Evolutionary conservation across 2,329 filamentous ascomycete species (phyloP), one percentile per base, ranked within the genome.

Genomic region (Fusarium annulatum): DNA sequence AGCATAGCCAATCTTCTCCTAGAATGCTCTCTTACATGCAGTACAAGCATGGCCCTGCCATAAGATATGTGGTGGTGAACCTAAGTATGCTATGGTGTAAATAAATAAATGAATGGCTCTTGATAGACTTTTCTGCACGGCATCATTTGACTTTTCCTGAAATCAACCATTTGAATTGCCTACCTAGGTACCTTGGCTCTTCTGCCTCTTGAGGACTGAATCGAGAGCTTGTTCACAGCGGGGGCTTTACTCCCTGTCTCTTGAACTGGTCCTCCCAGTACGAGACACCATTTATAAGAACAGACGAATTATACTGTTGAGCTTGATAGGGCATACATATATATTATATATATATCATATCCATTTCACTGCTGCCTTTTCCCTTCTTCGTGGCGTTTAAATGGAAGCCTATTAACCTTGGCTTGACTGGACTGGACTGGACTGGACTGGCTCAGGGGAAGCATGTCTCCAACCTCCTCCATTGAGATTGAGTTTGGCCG

Each of bases 391-490:
- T 36, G 21, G 28, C 28, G 28, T 46, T 19, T 55, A 46, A 52
- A 53, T 58, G 49, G 59, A 61, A 61, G 59, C 51, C 45, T 64
- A 36, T 11, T 33, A 12, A 33, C 48, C 30, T n/a, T 30, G 28
- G 14, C 28, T 14, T 45, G 21, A 39, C 42, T 34, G 33, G 23
- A 9, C 48, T 28, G 19, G 21, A 23, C 30, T 18, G 38, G 28
- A 34, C 38, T 28, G n/a, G 28, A 60, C 36, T 45, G 55, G 55
- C 51, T 53, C 66, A 71, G 71, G 70, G 61, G 70, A 63, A 61
- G 57, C 57, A 43, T 61, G 61, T 42, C 43, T 61, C 66, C 71
- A 66, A 67, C 57, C 70, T 57, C 70, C 41, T 60, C 38, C 45
- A 28, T 46, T 52, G 33, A 33, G 33, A 12, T 30, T 30, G 19